Base-by-base conservation (phyloP, 2,329 filamentous ascomycete genomes). In the Ambrosiella cleistominuta region DNA sequence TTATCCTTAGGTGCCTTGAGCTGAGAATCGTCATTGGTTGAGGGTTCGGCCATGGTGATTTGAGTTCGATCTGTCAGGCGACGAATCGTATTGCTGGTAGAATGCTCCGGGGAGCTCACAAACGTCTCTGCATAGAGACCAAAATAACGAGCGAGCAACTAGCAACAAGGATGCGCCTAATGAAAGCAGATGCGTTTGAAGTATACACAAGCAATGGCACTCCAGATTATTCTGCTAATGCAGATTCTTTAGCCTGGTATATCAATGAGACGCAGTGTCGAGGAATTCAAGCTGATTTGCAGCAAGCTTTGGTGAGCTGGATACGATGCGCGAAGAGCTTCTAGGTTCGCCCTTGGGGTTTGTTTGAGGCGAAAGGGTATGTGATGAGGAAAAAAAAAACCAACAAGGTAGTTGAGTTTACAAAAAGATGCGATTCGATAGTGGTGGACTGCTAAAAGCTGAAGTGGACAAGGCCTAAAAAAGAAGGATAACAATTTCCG, bases 1-100 rank as follows among this genome's bases (percentile, higher is more conserved):
- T 87, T 88, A 72, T 97, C 90, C 70, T 97, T 97, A 60, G 77
- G 70, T 13, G 85, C 77, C 51, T 60, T 60, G 15, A 54, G 35
- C 8, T 36, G 13, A n/a, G 55, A 57, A 36, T 60, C 58, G 55
- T 63, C 63, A 60, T 67, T 65, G 61, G 62, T 62, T 49, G 65
- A 64, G 50, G 67, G 62, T 56, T 70, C 69, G 60, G 66, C 64
- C 68, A 70, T 71, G 60, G 60, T 67, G n/a, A 52, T 17, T 27
- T 53, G 35, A 19, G 27, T 54, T 52, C 15, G 50, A 51, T 44
- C 38, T 19, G 47, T 40, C 38, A 36, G 37, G 40, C 17, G 35
- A 39, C 47, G 45, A 54, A 51, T 27, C 50, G 53, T 13, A n/a
- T 13, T 19, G 40, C 36, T 54, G 44, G 27, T 39, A 51, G 7